Percentiles rank a stretch among this genome's conserved stretches.
phyloP scores from a whole-genome alignment of 441 rosid genomes.

The Flueggea neowawraea region DNA sequence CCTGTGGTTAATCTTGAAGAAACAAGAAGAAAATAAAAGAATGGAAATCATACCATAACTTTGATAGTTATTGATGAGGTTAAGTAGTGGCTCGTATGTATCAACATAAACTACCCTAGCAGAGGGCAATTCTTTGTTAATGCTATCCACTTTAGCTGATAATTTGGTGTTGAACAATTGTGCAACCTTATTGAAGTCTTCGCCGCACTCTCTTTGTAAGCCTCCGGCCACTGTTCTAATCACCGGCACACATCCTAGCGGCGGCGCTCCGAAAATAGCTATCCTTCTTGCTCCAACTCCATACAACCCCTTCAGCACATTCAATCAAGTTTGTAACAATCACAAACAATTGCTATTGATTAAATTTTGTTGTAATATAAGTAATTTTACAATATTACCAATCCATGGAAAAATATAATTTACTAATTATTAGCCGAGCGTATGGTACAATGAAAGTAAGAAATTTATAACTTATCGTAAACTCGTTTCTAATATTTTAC shows the following conservation, averaged over 20 bases:
- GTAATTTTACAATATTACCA: too few species aligned
- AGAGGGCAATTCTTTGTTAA: constrained; percentile 8
- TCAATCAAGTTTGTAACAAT: neutral
- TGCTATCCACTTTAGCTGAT: constrained; percentile 6
- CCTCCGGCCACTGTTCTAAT: constrained; percentile 20
- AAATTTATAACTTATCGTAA: too few species aligned
- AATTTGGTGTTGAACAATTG: constrained; percentile 26
- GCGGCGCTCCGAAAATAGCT: constrained; percentile 15
- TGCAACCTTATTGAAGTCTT: constrained; percentile 20
- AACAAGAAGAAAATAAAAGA: too few species aligned
- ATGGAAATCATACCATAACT: constrained; percentile 21
- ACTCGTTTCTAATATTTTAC: too few species aligned
- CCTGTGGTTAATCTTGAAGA: too few species aligned
- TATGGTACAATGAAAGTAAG: too few species aligned
- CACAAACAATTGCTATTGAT: too few species aligned
- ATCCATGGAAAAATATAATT: too few species aligned
- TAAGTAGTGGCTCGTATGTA: constrained; percentile 26
- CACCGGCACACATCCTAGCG: constrained; percentile 28
- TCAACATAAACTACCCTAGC: constrained; percentile 26
- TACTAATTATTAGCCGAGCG: too few species aligned
- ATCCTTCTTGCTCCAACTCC: constrained; percentile 23
- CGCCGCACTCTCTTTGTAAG: constrained; percentile 12
- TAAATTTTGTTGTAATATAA: too few species aligned
- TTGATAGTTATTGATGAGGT: constrained; percentile 28
- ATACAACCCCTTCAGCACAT: constrained; percentile 14